Percentiles rank a stretch among this genome's conserved stretches.
Evolutionary conservation across 2,329 filamentous ascomycete species (phyloP).

Genomic region (Colletotrichum acutatum): DNA sequence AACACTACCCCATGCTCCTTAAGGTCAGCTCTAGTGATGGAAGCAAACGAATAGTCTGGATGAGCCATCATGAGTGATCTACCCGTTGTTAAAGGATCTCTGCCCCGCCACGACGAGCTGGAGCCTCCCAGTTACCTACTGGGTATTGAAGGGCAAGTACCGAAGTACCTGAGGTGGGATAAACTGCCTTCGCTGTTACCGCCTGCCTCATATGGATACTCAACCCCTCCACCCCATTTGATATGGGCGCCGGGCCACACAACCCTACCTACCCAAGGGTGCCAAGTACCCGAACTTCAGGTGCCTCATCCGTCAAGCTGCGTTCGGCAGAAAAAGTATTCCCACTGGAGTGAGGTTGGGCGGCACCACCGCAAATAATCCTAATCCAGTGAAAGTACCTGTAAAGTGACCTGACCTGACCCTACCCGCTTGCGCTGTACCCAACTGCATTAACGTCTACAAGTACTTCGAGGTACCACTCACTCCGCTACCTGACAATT

Average conservation of each 20-base stretch:
- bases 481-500: slow-evolving; percentile 1
- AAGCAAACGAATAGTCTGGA: background rate
- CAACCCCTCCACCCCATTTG: slow-evolving; percentile 15
- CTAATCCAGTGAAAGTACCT: background rate
- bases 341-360: background rate
- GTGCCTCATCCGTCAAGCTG: background rate
- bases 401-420: background rate
- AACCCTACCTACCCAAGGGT: slow-evolving; percentile 15
- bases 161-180: background rate
- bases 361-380: background rate
- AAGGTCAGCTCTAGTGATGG: background rate
- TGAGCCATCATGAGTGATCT: background rate
- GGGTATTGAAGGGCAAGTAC: background rate
- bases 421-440: background rate
- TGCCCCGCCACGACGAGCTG: background rate
- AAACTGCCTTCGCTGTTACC: too few relatives aligned
- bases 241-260: slow-evolving; percentile 11
- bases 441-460: background rate
- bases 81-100: background rate
- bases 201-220: background rate
- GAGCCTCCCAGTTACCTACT: background rate
- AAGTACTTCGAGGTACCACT: background rate
- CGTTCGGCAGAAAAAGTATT: background rate
- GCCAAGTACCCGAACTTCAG: background rate
- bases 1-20: too few relatives aligned